Base-by-base conservation (phyloP, 2,329 filamentous ascomycete species). In the Fusarium pseudograminearum region DNA sequence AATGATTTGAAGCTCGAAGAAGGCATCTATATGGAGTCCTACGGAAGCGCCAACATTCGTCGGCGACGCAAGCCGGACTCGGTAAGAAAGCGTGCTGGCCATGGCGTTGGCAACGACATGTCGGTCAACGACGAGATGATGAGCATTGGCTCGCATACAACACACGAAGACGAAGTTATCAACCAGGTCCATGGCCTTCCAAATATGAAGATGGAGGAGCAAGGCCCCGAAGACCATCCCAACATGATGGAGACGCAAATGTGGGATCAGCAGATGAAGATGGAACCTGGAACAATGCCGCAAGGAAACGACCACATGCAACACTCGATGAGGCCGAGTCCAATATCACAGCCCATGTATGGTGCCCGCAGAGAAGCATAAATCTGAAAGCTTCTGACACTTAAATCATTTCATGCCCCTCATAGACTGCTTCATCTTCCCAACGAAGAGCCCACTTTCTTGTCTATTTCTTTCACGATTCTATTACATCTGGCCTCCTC, bases 41-140 rank as follows among this genome's bases (percentile, higher is more conserved):
- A 80, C 20, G 78, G 75, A 8, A 82, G 81, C 44, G 73, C 77
- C 16, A 71, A 73, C 41, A 68, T 79, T 7, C 78, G 80, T 30
- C 80, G 83, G 6, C 80, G 83, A n/a, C 80, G 80, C 45, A 83
- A 81, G 62, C 75, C 79, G n/a, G 79, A 78, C 62, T 73, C 70
- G 12, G 51, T 64, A 20, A 76, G 74, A 61, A 79, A 77, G 61
- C 75, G 76, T 20, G 44, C 62, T 16, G 69, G 48, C 12, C 71
- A 74, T n/a, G 63, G 56, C n/a, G 36, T 47, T 22, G 65, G 71
- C n/a, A 47, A 57, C 20, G 71, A 72, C 7, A 66, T 80, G 42
- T 50, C 67, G 1, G 20, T 67, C 38, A 84, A 81, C 55, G 76
- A 85, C 50, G 83, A 85, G 57, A 80, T 84, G 67, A 78, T 78